Base-by-base conservation (phyloP, 1,284 basidiomycete genomes). In the Moesziomyces aphidis region DNA sequence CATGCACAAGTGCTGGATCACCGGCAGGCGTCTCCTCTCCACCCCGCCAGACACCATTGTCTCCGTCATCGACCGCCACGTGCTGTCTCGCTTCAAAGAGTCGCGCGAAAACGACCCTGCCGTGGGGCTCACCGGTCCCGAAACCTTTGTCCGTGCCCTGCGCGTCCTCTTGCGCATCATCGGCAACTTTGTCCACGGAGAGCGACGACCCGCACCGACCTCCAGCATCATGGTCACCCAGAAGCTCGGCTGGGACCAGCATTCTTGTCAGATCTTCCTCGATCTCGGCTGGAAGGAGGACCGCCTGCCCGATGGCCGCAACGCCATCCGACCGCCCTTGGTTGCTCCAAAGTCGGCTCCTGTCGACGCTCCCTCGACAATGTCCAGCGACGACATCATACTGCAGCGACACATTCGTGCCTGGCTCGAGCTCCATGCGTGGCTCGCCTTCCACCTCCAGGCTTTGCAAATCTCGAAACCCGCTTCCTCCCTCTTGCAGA, bases 381-480 rank as follows among this genome's bases (percentile, higher is more conserved):
- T 22, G 4, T 34, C 31, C 31, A 34, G 31, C 21, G 22, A 36
- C 7, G 28, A 49, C 9, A 22, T 53, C 10, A 26, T 51, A 4
- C 58, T 73, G 15, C 56, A 43, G 31, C 51, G 73, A 7, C 61
- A 71, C 47, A 54, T 59, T 2, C 73, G 76, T 9, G 73, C 76
- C n/a, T 77, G 76, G 76, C 61, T 77, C 26, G 76, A 77, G 51
- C 57, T 77, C 23, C 60, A 50, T 31, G 58, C 62, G 3, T 77
- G 76, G 76, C 55, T 69, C 17, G 45, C 53, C 4, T 69, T 63
- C 50, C 57, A 67, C 26, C 19, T 57, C 23, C 57, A 63, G n/a
- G 44, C 58, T 21, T 26, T 75, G 24, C 49, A 55, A 36, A 53
- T 46, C 13, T 50, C 24, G 1, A 58, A 50, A n/a, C 61, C 72